Conservation (phyloP, 805 yeast genomes). For the Teunomyces aglyptinius region DNA sequence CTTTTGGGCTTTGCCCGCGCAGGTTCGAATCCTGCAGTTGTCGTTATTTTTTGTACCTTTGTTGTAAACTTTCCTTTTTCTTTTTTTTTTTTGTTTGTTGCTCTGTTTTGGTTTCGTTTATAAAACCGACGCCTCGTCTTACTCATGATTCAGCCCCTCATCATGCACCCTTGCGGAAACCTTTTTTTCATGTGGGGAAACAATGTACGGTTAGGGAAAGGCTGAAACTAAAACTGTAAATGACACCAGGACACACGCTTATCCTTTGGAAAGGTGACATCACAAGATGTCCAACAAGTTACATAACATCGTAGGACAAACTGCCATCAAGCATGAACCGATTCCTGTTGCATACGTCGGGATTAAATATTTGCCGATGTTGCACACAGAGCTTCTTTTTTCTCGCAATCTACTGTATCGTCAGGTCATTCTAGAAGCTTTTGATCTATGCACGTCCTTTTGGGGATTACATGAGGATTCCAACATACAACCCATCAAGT, state of each 20-base stretch:
- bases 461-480: not conserved
- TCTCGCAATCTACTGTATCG: not conserved
- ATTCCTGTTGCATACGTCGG: not conserved
- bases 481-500: not conserved
- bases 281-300: not conserved
- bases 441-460: not conserved
- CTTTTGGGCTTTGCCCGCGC: constrained; percentile 52
- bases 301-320: no score
- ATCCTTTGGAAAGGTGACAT: no score
- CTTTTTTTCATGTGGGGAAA: not conserved
- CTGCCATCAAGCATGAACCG: no score
- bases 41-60: constrained; percentile 26
- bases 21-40: constrained; percentile 52
- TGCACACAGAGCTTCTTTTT: not conserved
- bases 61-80: not conserved
- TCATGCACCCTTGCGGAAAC: not conserved
- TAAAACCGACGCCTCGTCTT: not conserved
- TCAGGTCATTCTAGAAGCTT: constrained; percentile 1
- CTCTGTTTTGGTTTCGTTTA: not conserved
- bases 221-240: not conserved
- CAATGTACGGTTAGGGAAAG: not conserved
- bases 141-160: not conserved
- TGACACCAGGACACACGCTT: no score
- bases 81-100: not conserved
- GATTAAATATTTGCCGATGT: constrained; percentile 1